Evolutionary conservation across 805 yeast species (phyloP), one percentile per base, ranked within the genome.

Genomic region (Starmerella potacharoeniae): DNA sequence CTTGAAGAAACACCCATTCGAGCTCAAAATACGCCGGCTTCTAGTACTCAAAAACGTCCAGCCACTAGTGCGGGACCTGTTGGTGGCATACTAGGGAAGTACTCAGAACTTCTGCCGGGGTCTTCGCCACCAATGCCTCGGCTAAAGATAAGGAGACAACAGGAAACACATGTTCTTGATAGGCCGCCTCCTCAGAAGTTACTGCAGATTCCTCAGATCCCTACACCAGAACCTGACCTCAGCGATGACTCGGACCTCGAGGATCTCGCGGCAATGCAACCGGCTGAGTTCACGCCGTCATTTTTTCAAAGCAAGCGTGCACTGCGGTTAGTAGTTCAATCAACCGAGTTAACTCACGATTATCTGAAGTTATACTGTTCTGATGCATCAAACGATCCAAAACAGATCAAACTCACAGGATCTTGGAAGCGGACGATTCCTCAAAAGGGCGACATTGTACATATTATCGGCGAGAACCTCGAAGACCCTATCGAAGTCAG

Each of bases 401-500:
- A 5, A 6, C 28, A 14, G 3, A 40, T 61, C 11, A 11, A 14
- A 5, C 36, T 61, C 14, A 40, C 34, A 2, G 61, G 55, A 6
- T 50, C 63, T 13, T 70, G 74, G 74, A 4, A 28, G 31, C 57
- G 57, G 1, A 44, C 62, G 3, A 52, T 46, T 1, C 63, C 66
- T 8, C 52, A 42, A 11, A 57, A 43, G 2, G 69, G 66, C 7
- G 73, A 71, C 41, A 53, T 61, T 3, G 45, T 71, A 11, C 70
- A 71, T 47, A 45, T 70, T 5, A 56, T 70, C 10, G 59, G 57
- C 39, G 41, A 29, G 22, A 22, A 57, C 35, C 29, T 13, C 22
- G 10, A 16, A 14, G 47, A 16, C 31, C 29, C 52, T 0, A 34
- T 60, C 10, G 58, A 81, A 3, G 75, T 83, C 8, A 86, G 83